Evolutionary conservation across 495 filamentous ascomycete genomes (phyloP), one percentile per base, ranked within the genome.

Genomic region (Aspergillus nanangensis): DNA sequence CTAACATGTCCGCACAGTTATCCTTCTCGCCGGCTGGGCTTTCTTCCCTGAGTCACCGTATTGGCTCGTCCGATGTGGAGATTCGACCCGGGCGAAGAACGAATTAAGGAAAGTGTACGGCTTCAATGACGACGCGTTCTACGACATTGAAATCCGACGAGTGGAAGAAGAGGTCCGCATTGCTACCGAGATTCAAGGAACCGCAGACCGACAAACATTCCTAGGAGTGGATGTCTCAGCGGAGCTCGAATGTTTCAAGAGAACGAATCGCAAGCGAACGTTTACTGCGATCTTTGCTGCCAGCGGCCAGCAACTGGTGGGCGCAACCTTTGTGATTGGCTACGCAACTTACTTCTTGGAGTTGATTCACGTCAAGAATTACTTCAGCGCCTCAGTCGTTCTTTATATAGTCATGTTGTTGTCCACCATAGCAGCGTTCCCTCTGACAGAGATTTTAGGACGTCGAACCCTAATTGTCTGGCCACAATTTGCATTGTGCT

Each of bases 41-140:
- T 54, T 53, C 47, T 57, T 57, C 43, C 55, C 55, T 11, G 55
- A 57, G 33, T 57, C 55, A 18, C 55, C 55, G 3, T 57, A 57
- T 47, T 53, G 55, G 55, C 43, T 57, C 2, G 36, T 57, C 13
- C 37, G 55, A 41, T 34, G 45, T 18, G 39, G 47, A n/a, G 45
- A 48, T 21, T 32, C 18, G 2, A 36, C 29, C 3, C 5, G 27
- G 20, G 50, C 50, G 10, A 33, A 24, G 27, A 53, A 33, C 17
- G 31, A 46, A 14, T 41, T 57, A 3, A 32, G 13, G 44, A 3
- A 32, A n/a, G 44, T 45, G 21, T 53, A 57, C 40, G 46, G 55
- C n/a, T 40, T 45, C 44, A 32, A 45, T 8, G 44, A 57, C 29
- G 43, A 53, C 13, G 19, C 47, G 8, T 57, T 53, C 27, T 57